Evolutionary conservation across 805 yeast species (phyloP).

Genomic region (Candida dajiaensis): DNA sequence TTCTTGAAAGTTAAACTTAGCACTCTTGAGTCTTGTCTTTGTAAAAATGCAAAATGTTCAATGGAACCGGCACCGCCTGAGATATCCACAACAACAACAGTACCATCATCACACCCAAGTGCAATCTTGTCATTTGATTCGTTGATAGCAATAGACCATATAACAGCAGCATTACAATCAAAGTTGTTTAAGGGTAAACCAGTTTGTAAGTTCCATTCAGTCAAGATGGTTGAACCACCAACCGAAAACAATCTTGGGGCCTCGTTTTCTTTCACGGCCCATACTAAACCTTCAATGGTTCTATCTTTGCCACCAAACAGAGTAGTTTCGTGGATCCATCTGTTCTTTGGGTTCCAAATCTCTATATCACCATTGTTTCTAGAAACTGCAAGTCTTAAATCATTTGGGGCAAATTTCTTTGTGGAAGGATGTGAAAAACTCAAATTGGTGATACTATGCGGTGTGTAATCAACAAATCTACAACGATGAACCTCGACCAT

Average conservation of each 20-base stretch:
- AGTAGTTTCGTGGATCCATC: conserved; percentile 74
- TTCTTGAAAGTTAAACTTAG: conserved; percentile 73
- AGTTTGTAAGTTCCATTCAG: conserved; percentile 85
- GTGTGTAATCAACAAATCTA: conserved; percentile 82
- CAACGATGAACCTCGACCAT: conserved; percentile 62
- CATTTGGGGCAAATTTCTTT: conserved; percentile 40
- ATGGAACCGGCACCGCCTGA: conserved; percentile 80
- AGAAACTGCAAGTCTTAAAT: conserved; percentile 81
- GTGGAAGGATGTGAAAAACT: conserved; percentile 66
- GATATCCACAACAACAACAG: conserved; percentile 78
- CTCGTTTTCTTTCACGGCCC: conserved; percentile 53
- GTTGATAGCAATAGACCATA: conserved; percentile 80
- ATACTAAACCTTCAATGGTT: conserved; percentile 83
- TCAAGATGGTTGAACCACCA: conserved; percentile 86
- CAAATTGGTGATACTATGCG: conserved; percentile 76
- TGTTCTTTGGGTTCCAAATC: conserved; percentile 82
- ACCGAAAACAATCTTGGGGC: conserved; percentile 76
- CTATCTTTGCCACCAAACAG: conserved; percentile 78
- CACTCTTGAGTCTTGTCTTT: conserved; percentile 79
- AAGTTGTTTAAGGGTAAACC: conserved; percentile 69
- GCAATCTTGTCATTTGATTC: conserved; percentile 60
- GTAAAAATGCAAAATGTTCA: conserved; percentile 70
- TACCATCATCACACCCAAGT: conserved; percentile 94
- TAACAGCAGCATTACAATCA: conserved; percentile 89
- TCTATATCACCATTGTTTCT: conserved; percentile 93